Conservation (phyloP, 176 grass and related monocot genomes). For the Carex littledalei region DNA sequence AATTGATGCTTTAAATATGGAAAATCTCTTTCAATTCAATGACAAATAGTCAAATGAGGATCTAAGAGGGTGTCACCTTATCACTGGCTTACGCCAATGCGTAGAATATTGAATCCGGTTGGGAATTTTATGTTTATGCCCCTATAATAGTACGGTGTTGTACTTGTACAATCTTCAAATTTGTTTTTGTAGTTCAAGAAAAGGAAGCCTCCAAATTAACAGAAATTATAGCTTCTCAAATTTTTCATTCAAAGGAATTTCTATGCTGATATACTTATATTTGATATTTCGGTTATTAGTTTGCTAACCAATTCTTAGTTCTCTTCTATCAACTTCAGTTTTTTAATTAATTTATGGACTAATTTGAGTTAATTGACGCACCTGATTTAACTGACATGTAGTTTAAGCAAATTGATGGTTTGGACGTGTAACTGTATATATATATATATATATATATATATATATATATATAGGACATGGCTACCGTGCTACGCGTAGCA, state of each 20-base stretch:
- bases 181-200: not conserved
- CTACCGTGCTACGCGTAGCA: too few relatives aligned
- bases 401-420: not conserved
- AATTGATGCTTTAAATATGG: not conserved
- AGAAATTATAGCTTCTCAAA: not conserved
- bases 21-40: not conserved
- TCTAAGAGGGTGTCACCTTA: not conserved
- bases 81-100: not conserved
- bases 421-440: not conserved
- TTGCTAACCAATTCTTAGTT: slow-evolving; percentile 3
- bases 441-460: too few relatives aligned
- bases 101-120: not conserved
- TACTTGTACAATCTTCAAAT: not conserved
- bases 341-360: not conserved
- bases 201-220: too few relatives aligned
- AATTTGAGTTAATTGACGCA: not conserved
- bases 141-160: not conserved
- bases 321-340: not conserved
- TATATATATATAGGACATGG: too few relatives aligned
- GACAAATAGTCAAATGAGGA: not conserved
- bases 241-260: not conserved
- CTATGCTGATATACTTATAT: not conserved
- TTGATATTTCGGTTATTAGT: slow-evolving; percentile 1
- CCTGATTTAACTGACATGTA: slow-evolving; percentile 7
- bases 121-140: not conserved